Percentiles rank a stretch among this genome's conserved stretches.
Conservation (phyloP, 2,329 filamentous ascomycete species). For the Paraphoma chrysanthemicola region DNA sequence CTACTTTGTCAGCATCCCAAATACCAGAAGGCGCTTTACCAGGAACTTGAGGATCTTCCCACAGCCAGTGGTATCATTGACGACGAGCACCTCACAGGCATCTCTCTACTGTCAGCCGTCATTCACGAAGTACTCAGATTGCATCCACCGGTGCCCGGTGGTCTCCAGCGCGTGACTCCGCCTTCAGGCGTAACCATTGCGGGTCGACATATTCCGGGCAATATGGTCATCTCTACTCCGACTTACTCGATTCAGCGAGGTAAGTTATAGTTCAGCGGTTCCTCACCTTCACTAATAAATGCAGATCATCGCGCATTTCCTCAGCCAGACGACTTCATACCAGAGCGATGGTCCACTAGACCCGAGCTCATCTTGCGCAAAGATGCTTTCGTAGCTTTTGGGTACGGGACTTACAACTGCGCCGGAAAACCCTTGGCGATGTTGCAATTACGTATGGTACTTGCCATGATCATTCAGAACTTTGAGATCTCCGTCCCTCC, state of each 20-base stretch:
- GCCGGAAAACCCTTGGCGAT: conserved; percentile 19
- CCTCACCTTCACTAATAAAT: neutral
- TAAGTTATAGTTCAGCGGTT: neutral
- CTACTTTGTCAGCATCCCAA: conserved; percentile 54
- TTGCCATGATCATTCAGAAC: conserved; percentile 9
- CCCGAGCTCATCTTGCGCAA: conserved; percentile 18
- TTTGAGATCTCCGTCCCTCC: conserved; percentile 13
- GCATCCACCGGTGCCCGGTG: conserved; percentile 22
- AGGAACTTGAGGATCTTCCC: conserved; percentile 12
- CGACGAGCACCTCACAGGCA: conserved; percentile 8
- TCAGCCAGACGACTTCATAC: conserved; percentile 21
- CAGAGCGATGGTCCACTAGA: conserved; percentile 17
- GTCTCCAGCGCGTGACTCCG: conserved; percentile 29
- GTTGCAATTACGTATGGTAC: conserved; percentile 18
- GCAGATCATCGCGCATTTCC: conserved; percentile 18
- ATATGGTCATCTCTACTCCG: conserved; percentile 23
- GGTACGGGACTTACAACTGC: conserved; percentile 67
- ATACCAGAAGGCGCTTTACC: conserved; percentile 15
- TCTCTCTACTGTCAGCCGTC: conserved; percentile 19
- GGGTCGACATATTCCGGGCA: conserved; percentile 25
- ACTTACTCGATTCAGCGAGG: conserved; percentile 19
- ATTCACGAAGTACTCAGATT: conserved; percentile 28
- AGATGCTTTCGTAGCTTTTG: conserved; percentile 73
- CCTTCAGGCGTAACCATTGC: conserved; percentile 28
- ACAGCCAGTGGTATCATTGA: conserved; percentile 3